A percentile compares a stretch with the other conserved stretches of the same genome.
These are phyloP conservation scores for Albatrellus ellisii DNA, from an alignment of 768 basidiomycete genomes.

Conservation along the genomic window DNA sequence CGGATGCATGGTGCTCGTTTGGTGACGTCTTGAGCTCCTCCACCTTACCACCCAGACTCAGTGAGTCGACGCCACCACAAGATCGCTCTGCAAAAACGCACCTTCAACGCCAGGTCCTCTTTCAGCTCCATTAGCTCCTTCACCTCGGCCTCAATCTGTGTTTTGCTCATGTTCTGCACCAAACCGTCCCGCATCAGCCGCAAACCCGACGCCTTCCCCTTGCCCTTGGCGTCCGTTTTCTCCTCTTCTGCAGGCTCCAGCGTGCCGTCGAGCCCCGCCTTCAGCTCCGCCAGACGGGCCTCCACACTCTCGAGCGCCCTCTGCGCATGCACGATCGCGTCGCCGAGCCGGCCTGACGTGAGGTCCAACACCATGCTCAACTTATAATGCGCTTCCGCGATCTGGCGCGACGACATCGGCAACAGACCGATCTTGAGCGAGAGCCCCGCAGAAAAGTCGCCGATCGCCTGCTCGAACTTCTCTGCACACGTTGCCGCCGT, in stretches of 20 bases:
- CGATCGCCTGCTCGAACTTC: slow-evolving; percentile 91
- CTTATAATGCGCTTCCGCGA: slow-evolving; percentile 91
- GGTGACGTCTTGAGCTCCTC: slow-evolving; percentile 85
- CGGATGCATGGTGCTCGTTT: slow-evolving; percentile 40
- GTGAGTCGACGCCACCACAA: neutral
- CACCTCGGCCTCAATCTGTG: slow-evolving; percentile 66
- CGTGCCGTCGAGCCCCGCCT: slow-evolving; percentile 29
- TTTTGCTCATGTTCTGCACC: slow-evolving; percentile 52
- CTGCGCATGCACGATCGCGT: slow-evolving; percentile 73
- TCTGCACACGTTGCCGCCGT: slow-evolving; percentile 34
- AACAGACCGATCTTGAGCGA: slow-evolving; percentile 60
- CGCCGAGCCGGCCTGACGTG: slow-evolving; percentile 70
- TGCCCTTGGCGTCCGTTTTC: slow-evolving; percentile 41
- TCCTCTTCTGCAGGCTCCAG: slow-evolving; percentile 17
- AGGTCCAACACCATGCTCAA: slow-evolving; percentile 89
- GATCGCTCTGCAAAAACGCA: neutral
- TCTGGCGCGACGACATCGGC: slow-evolving; percentile 80
- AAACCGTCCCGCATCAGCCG: slow-evolving; percentile 35
- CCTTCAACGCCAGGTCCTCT: slow-evolving; percentile 81
- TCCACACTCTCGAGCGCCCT: slow-evolving; percentile 70
- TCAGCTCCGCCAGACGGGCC: slow-evolving; percentile 48
- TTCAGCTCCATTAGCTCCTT: slow-evolving; percentile 67
- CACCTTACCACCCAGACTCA: slow-evolving; percentile 33
- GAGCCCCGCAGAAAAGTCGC: slow-evolving; percentile 73
- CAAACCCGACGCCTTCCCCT: slow-evolving; percentile 28